Conservation (phyloP, 148 eudicot genomes). For the Vaccinium corymbosum region DNA sequence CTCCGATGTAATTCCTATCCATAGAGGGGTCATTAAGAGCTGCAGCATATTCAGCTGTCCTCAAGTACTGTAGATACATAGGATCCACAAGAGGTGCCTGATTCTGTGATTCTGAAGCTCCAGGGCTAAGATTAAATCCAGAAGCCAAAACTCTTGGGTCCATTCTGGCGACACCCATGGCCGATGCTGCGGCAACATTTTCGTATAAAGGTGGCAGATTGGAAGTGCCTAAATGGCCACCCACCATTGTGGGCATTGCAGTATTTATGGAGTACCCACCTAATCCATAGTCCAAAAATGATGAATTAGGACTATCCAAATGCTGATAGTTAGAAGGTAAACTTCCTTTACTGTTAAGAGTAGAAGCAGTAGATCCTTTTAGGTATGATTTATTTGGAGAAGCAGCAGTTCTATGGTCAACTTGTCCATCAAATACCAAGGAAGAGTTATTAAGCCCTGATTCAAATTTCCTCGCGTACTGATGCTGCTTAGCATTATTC, state of each 20-base stretch:
- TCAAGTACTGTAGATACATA: constrained; percentile 76
- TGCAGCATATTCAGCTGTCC: constrained; percentile 72
- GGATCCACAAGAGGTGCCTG: constrained; percentile 70
- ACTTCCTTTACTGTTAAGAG: constrained; percentile 40
- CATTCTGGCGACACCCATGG: constrained; percentile 56
- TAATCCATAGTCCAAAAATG: constrained; percentile 55
- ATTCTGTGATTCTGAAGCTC: constrained; percentile 39
- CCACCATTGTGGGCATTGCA: constrained; percentile 54
- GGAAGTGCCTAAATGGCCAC: constrained; percentile 51
- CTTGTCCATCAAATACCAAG: constrained; percentile 28
- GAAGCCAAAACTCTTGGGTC: constrained; percentile 54
- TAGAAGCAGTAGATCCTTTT: constrained; percentile 48
- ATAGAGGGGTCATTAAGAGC: constrained; percentile 65
- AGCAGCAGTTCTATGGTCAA: constrained; percentile 42
- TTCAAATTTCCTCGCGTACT: constrained; percentile 48
- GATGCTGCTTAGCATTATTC: constrained; percentile 47
- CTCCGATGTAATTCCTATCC: constrained; percentile 55
- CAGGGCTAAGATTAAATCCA: constrained; percentile 36
- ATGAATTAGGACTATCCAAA: constrained; percentile 49
- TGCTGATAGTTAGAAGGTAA: constrained; percentile 57
- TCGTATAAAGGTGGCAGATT: constrained; percentile 77
- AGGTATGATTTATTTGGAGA: constrained; percentile 46
- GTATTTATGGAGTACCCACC: constrained; percentile 68
- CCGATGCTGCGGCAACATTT: constrained; percentile 74
- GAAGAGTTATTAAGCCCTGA: constrained; percentile 37